Evolutionary conservation across 2,329 filamentous ascomycete genomes (phyloP), one percentile per base, ranked within the genome.

Genomic region (Microsporum canis): DNA sequence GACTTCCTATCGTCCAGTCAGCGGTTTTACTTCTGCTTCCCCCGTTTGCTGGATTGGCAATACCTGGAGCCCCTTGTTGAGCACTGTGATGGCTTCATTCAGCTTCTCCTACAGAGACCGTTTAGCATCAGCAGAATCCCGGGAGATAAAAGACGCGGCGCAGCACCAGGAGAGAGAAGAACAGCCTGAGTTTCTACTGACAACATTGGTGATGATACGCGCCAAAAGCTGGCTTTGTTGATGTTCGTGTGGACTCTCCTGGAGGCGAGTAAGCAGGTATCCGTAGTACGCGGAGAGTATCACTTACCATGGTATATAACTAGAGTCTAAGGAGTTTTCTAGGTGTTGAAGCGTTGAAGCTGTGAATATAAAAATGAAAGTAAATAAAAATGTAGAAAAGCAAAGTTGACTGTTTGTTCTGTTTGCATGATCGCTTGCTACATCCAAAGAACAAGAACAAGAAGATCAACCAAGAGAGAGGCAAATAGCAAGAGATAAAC

Each of bases 211-310:
- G 77, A 96, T 95, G 77, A 99, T 96, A 64, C 94, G 89, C 27
- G 90, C 94, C 53, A 97, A 83, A 69, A 99, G 82, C 59, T 96
- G 81, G 70, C 88, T 95, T 80, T 99, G 92, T 79, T 97, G 94
- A 68, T 97, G 91, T 73, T 97, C 94, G 72, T 99, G 94, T 43
- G 94, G 94, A 70, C 89, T 96, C 75, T 99, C 94, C 92, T 86
- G 60, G 3, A 27, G 3, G 49, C 17, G 14, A 4, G 49, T 34
- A 31, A 53, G 49, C 49, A 47, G 43, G 17, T 2, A n/a, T 53
- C 49, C 14, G 27, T 53, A 12, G 17, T 47, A 47, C 8, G 4
- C 7, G 10, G 5, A 47, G 17, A 43, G 10, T 4, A 43, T 43
- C 23, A 29, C 23, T 47, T 29, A 47, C 43, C 43, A 47, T 47